Evolutionary conservation across 192 early-diverging fungal genomes (phyloP).

Genomic region (Podila minutissima): DNA sequence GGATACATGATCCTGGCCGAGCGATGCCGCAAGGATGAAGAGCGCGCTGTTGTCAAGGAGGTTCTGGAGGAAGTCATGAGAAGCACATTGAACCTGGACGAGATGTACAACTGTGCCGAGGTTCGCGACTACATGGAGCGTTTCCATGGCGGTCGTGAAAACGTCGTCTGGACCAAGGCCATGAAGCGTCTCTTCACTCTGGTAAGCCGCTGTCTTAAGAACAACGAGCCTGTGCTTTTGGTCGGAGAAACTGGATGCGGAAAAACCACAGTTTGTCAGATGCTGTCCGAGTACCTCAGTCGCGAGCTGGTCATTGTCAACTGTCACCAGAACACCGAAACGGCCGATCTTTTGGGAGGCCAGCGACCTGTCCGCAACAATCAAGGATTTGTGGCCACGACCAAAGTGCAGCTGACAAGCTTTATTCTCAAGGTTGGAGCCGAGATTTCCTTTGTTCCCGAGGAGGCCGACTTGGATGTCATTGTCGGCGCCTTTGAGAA

Average conservation of each 20-base stretch:
- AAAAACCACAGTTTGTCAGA: constrained; percentile 97
- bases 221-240: constrained; percentile 91
- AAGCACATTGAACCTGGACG: constrained; percentile 67
- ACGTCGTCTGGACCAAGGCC: constrained; percentile 93
- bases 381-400: constrained; percentile 58
- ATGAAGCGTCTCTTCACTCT: constrained; percentile 92
- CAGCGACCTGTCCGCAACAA: constrained; percentile 91
- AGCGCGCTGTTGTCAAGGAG: constrained; percentile 80
- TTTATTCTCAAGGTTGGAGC: constrained; percentile 21
- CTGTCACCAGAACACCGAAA: constrained; percentile 97
- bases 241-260: constrained; percentile 99
- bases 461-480: constrained; percentile 39
- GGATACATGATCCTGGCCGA: constrained; percentile 97
- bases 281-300: constrained; percentile 75
- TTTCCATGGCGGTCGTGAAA: constrained; percentile 45
- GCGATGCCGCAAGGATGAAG: constrained; percentile 83
- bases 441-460: constrained; percentile 23
- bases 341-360: constrained; percentile 92
- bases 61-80: constrained; percentile 88
- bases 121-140: constrained; percentile 63
- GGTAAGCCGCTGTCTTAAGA: constrained; percentile 79
- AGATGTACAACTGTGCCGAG: constrained; percentile 68
- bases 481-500: constrained; percentile 43
- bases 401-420: constrained; percentile 54
- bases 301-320: constrained; percentile 88